These are phyloP conservation scores for Phytophthora agathidicida DNA, from an alignment of 352 stramenopile genomes.

Conservation along the genomic window DNA sequence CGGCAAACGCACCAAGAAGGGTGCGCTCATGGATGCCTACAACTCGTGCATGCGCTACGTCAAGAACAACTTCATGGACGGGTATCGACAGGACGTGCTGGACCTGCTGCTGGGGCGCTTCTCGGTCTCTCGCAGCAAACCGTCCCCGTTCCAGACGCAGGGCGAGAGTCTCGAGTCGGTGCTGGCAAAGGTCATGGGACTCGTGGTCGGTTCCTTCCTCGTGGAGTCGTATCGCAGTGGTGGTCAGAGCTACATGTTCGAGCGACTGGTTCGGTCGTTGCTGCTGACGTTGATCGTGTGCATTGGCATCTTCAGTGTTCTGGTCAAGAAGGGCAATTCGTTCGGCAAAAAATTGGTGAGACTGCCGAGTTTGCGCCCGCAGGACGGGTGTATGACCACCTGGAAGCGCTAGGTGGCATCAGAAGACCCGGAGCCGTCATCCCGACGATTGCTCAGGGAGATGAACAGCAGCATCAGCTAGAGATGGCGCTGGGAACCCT, in stretches of 20 bases:
- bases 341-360: slow-evolving; percentile 73
- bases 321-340: slow-evolving; percentile 81
- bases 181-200: slow-evolving; percentile 53
- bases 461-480: slow-evolving; percentile 10
- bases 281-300: slow-evolving; percentile 60
- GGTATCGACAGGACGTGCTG: slow-evolving; percentile 93
- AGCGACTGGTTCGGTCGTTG: slow-evolving; percentile 61
- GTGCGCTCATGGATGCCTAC: slow-evolving; percentile 94
- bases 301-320: slow-evolving; percentile 48
- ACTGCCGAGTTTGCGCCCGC: slow-evolving; percentile 62
- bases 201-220: slow-evolving; percentile 64
- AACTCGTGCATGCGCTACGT: slow-evolving; percentile 96
- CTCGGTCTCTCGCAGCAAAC: slow-evolving; percentile 52
- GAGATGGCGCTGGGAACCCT: slow-evolving; percentile 3
- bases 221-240: slow-evolving; percentile 59
- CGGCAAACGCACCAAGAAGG: slow-evolving; percentile 92
- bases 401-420: slow-evolving; percentile 78
- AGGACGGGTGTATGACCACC: slow-evolving; percentile 79
- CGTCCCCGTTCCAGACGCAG: slow-evolving; percentile 51
- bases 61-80: slow-evolving; percentile 97
- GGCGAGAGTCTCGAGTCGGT: slow-evolving; percentile 64
- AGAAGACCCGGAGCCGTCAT: too few species aligned
- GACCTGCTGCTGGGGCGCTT: slow-evolving; percentile 89
- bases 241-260: slow-evolving; percentile 51
- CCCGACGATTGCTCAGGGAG: slow-evolving; percentile 18